Evolutionary conservation across 208 protist species (phyloP), one percentile per base, ranked within the genome.

Genomic region (Acanthamoeba rhysodes): DNA sequence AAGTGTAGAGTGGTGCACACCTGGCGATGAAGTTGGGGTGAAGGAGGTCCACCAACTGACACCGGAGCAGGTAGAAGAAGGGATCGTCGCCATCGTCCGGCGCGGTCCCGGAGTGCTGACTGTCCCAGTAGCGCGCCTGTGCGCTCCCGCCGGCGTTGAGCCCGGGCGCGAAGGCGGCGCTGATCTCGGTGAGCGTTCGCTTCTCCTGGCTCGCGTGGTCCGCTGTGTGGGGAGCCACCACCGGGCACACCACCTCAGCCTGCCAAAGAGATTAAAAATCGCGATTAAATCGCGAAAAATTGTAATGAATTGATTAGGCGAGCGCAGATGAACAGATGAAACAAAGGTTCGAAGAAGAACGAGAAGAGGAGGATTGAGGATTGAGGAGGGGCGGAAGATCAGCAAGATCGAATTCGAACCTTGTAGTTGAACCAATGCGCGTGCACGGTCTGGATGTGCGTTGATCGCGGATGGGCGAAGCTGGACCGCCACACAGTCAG

Each of bases 341-440:
- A 12, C 8, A 55, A 55, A 55, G 50, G n/a, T n/a, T n/a, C n/a
- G n/a, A 12, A 29, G 68, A 2, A 64, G 20, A 64, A 64, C 8
- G 22, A 7, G 57, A 0, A 64, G 27, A n/a, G n/a, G n/a, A n/a
- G n/a, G n/a, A n/a, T n/a, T n/a, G 57, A 64, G 22, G 22, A 64
- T 64, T 24, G 14, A 4, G 57, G 9, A 64, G 57, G 57, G 22
- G 57, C 57, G 57, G 57, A 64, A 10, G 37, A 41, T 41, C 45
- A 2, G 45, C 45, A 48, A 48, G 45, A 48, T 48, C 45, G 45
- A 48, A 55, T 59, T 59, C 22, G 45, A 45, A 82, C 90, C 50
- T 50, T 82, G 90, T 94, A 84, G 70, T 94, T 94, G 45, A 94
- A 94, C 90, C 90, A 94, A 32, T 94, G 90, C 14, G 90, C 84